phyloP scores from a whole-genome alignment of 495 filamentous ascomycete genomes.

The Lophiotrema nucula region DNA sequence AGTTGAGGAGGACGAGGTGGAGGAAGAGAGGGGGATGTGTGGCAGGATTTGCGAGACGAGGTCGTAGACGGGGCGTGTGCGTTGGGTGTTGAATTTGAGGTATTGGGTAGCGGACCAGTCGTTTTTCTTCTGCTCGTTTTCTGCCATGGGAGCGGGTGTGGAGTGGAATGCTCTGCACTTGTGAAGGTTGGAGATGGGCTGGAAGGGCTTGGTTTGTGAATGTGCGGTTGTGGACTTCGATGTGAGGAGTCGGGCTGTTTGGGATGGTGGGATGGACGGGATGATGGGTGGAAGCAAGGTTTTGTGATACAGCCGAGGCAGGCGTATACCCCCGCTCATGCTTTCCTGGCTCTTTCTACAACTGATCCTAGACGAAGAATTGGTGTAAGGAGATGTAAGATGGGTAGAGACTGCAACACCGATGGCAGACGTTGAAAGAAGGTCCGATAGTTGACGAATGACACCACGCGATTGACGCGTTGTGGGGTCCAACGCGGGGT shows the following conservation, averaged over 20 bases:
- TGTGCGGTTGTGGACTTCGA: neutral
- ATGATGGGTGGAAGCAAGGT: neutral
- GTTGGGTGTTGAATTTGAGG: conserved; percentile 49
- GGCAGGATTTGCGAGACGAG: conserved; percentile 47
- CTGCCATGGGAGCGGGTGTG: neutral
- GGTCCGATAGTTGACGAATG: too few relatives aligned
- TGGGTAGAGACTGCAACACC: too few relatives aligned
- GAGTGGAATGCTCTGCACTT: neutral
- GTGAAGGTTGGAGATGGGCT: neutral
- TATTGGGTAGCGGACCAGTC: conserved; percentile 52
- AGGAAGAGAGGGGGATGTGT: conserved; percentile 5
- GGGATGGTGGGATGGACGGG: neutral
- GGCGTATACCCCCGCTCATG: too few relatives aligned
- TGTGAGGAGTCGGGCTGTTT: too few relatives aligned
- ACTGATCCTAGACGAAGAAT: too few relatives aligned
- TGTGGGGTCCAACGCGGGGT: too few relatives aligned
- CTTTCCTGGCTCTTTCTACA: too few relatives aligned
- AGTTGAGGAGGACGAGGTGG: too few relatives aligned
- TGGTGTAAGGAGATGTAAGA: too few relatives aligned
- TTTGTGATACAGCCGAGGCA: too few relatives aligned
- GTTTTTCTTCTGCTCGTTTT: neutral
- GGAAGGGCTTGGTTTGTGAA: neutral
- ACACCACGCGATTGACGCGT: too few relatives aligned
- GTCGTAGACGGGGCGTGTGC: conserved; percentile 48
- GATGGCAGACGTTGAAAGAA: too few relatives aligned